phyloP scores from a whole-genome alignment of 176 grass and related monocot genomes.

The Alloteropsis semialata region DNA sequence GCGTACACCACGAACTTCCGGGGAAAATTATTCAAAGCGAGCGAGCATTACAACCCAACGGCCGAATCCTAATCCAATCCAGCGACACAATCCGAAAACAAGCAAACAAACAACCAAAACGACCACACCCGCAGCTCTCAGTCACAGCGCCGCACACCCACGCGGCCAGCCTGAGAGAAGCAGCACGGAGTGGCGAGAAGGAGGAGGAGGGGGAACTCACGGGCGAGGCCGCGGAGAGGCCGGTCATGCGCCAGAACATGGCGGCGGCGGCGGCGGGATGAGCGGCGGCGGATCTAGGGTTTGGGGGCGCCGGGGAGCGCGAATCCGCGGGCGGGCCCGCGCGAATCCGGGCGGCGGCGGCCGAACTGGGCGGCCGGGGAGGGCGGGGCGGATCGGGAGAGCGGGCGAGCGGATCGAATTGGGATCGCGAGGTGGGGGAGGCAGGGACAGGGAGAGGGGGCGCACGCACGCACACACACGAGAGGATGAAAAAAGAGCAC shows the following conservation, averaged over 20 bases:
- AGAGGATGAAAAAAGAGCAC: conserved; percentile 54
- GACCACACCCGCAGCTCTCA: conserved; percentile 13
- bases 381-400: conserved; percentile 36
- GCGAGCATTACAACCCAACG: conserved; percentile 21
- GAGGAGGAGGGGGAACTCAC: conserved; percentile 22
- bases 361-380: background rate
- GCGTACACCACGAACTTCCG: background rate
- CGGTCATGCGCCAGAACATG: conserved; percentile 70
- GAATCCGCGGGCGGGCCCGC: conserved; percentile 16
- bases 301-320: conserved; percentile 15
- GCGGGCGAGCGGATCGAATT: conserved; percentile 44
- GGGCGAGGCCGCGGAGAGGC: conserved; percentile 61
- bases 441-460: background rate
- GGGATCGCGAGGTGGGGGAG: conserved; percentile 32
- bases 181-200: background rate
- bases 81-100: conserved; percentile 17
- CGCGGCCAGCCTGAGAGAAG: background rate
- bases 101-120: background rate
- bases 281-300: conserved; percentile 45
- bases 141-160: background rate
- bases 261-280: conserved; percentile 20
- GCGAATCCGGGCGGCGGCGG: conserved; percentile 30
- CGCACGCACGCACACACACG: conserved; percentile 9
- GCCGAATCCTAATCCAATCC: conserved; percentile 21
- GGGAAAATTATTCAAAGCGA: background rate